Evolutionary conservation across 768 basidiomycete species (phyloP), one percentile per base, ranked within the genome.

Genomic region (Leccinum pellstonianum): DNA sequence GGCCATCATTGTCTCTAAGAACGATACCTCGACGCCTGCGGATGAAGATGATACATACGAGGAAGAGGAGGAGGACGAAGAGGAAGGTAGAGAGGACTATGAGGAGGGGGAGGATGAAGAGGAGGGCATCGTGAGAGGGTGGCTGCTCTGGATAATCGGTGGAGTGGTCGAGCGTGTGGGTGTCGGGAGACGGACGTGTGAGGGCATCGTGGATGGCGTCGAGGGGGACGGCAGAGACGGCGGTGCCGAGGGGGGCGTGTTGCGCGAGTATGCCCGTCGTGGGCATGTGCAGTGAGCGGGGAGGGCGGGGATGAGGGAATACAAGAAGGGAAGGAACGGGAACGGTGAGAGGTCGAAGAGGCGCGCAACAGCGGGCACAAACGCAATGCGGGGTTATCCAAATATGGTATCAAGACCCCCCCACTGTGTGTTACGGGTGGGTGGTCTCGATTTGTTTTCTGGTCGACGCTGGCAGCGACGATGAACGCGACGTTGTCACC

Each of bases 11-110:
- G 79, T 98, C 96, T 59, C 83, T 83, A 62, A 93, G 82, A 66
- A 83, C 75, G 74, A 95, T 95, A 56, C 87, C 86, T 58, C 90
- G 81, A 48, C 91, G 81, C 57, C 83, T 80, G 61, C 92, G 84
- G 66, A 97, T 83, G 62, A 96, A 82, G 66, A 98, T 81, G 59
- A 97, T 84, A 69, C 92, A 94, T 68, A 95, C 77, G 53, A 98
- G 85, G 77, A 98, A 96, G 60, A 96, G 80, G 52, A 98, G 82
- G 63, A 98, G 85, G 55, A 98, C 86, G 74, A 98, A 90, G 55
- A 99, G 83, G 64, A 98, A 90, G 5, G 93, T 93, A 23, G 92
- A 89, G 35, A 98, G 83, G 51, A 98, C 90, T 76, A 98, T 91
- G 70, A 98, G 86, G 56, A 99, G 83, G 27, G 96, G 96, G 6